A percentile compares a stretch with the other conserved stretches of the same genome.
These are phyloP conservation scores for Crepidotus variabilis DNA, from an alignment of 768 basidiomycete genomes.

Conservation along the genomic window DNA sequence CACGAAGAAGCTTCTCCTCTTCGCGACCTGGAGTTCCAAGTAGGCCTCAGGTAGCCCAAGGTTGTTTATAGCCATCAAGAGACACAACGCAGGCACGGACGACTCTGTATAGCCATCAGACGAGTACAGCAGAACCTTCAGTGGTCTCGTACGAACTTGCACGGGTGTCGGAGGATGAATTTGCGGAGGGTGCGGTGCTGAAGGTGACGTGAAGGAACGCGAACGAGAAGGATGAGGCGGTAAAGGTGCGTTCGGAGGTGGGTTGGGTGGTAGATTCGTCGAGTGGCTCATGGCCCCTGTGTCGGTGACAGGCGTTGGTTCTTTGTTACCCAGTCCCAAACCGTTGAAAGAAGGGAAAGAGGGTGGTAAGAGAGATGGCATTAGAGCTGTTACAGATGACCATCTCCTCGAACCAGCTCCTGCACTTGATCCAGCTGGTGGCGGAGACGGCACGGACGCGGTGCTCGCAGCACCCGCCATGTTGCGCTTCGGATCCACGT, in stretches of 20 bases:
- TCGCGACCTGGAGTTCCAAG: slow-evolving; percentile 81
- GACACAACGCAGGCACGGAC: slow-evolving; percentile 78
- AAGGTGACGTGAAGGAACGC: slow-evolving; percentile 29
- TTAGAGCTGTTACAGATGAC: slow-evolving; percentile 39
- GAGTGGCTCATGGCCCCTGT: background rate
- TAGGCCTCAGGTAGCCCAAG: slow-evolving; percentile 85
- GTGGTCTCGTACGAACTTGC: slow-evolving; percentile 47
- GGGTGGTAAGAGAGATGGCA: slow-evolving; percentile 22
- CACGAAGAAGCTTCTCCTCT: slow-evolving; percentile 86
- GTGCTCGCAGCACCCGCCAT: slow-evolving; percentile 9
- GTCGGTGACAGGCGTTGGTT: slow-evolving; percentile 1
- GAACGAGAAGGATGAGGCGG: slow-evolving; percentile 24
- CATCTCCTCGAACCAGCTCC: slow-evolving; percentile 29
- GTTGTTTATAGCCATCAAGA: slow-evolving; percentile 75
- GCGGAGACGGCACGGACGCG: background rate
- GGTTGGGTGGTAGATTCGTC: slow-evolving; percentile 16
- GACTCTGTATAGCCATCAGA: slow-evolving; percentile 93
- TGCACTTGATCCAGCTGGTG: slow-evolving; percentile 6
- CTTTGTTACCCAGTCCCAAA: slow-evolving; percentile 6
- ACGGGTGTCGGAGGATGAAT: slow-evolving; percentile 18
- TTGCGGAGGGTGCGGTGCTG: slow-evolving; percentile 11
- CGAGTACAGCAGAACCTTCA: slow-evolving; percentile 77
- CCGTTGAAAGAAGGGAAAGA: slow-evolving; percentile 28
- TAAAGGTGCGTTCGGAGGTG: slow-evolving; percentile 19
- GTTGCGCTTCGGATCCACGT: slow-evolving; percentile 10